These are phyloP conservation scores for Russula vinacea DNA, from an alignment of 768 basidiomycete genomes.

Conservation along the genomic window DNA sequence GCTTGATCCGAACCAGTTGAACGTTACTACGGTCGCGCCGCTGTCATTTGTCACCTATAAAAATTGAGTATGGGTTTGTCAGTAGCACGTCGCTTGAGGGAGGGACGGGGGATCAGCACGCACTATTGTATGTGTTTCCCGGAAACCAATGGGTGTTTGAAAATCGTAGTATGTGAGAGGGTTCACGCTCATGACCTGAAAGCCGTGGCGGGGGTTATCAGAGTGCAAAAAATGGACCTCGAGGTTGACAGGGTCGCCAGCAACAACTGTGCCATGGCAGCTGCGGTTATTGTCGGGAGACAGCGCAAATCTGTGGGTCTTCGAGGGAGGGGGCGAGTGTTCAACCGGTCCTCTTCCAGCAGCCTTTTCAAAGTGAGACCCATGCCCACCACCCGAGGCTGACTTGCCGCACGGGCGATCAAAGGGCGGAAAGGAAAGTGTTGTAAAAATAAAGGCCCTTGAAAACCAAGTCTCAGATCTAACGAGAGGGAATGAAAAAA, in stretches of 20 bases:
- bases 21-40: constrained; percentile 8
- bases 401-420: neutral
- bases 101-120: constrained; percentile 27
- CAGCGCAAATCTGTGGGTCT: neutral
- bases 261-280: neutral
- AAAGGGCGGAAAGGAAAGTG: neutral
- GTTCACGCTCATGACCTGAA: constrained; percentile 62
- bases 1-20: constrained; percentile 18
- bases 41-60: constrained; percentile 4
- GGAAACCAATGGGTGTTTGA: constrained; percentile 49
- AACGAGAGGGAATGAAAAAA: neutral
- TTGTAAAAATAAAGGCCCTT: neutral
- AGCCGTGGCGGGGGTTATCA: constrained; percentile 62
- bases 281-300: neutral
- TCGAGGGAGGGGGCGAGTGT: neutral
- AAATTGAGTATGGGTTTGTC: neutral
- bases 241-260: neutral
- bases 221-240: constrained; percentile 63
- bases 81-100: neutral
- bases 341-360: neutral
- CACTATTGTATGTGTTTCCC: constrained; percentile 49
- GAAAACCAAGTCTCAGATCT: neutral
- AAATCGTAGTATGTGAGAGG: constrained; percentile 63
- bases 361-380: constrained; percentile 1
- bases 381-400: constrained; percentile 12